These are phyloP conservation scores for Alternaria arbusti DNA, from an alignment of 2,329 filamentous ascomycete species.

Conservation along the genomic window DNA sequence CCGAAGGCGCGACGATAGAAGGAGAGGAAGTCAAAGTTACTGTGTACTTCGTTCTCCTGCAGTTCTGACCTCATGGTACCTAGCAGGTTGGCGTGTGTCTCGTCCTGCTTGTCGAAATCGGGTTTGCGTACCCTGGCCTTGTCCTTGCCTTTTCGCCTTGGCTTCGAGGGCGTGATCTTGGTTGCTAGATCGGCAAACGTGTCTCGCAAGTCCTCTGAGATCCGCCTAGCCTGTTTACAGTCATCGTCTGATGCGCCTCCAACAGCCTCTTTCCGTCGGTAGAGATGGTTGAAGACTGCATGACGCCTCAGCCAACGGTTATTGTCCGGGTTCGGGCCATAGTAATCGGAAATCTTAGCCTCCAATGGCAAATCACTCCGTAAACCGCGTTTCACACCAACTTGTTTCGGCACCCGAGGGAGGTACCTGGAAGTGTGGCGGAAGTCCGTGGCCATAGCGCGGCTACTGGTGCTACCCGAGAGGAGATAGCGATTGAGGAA, in stretches of 20 bases:
- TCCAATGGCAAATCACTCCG: constrained; percentile 10
- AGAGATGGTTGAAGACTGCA: constrained; percentile 22
- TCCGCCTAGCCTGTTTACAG: not conserved
- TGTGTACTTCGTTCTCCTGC: constrained; percentile 19
- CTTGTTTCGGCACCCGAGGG: not conserved
- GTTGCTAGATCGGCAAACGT: constrained; percentile 7
- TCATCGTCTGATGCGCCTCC: not conserved
- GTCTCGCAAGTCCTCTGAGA: constrained; percentile 1
- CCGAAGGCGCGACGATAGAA: constrained; percentile 23
- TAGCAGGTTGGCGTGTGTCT: constrained; percentile 10
- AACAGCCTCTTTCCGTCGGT: not conserved
- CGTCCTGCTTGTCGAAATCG: constrained; percentile 5
- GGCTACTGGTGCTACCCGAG: constrained; percentile 3
- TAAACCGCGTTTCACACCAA: constrained; percentile 17
- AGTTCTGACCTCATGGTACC: constrained; percentile 10
- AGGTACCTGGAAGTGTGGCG: not conserved
- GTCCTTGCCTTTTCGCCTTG: constrained; percentile 7
- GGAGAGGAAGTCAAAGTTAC: constrained; percentile 27
- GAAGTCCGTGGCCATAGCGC: constrained; percentile 8
- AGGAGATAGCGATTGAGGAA: constrained; percentile 15
- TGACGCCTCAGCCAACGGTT: constrained; percentile 23
- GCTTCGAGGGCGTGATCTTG: not conserved
- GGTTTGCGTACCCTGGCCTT: constrained; percentile 6
- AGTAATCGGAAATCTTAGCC: constrained; percentile 17
- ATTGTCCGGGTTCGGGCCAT: constrained; percentile 1